These are phyloP conservation scores for Colletotrichum lini DNA, from an alignment of 2,329 filamentous ascomycete genomes.

Conservation along the genomic window DNA sequence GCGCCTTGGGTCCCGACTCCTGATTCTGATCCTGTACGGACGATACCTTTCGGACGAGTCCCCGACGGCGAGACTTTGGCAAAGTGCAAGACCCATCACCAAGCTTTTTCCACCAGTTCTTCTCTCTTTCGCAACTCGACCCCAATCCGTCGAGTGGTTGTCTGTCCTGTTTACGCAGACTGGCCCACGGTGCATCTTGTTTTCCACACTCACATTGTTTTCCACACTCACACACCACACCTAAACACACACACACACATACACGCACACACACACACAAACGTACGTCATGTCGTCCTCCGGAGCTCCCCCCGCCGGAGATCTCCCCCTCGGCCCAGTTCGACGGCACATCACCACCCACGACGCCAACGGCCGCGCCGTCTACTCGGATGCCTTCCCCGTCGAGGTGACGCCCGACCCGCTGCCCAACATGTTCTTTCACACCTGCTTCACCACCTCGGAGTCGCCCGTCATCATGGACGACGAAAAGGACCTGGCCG, in stretches of 20 bases:
- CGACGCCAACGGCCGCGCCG: constrained; percentile 47
- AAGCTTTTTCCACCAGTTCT: not conserved
- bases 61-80: not conserved
- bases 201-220: not conserved
- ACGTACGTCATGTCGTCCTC: constrained; percentile 24
- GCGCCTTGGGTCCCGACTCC: not conserved
- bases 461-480: constrained; percentile 41
- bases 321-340: constrained; percentile 37
- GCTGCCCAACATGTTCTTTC: constrained; percentile 38
- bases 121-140: not conserved
- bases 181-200: not conserved
- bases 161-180: not conserved
- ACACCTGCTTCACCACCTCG: constrained; percentile 45
- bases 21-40: not conserved
- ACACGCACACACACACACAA: no score
- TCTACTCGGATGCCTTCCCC: constrained; percentile 44
- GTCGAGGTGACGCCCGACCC: constrained; percentile 36
- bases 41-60: constrained; percentile 13
- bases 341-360: constrained; percentile 47
- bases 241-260: no score
- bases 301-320: constrained; percentile 14
- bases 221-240: no score
- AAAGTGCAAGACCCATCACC: not conserved
- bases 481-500: constrained; percentile 34
- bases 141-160: not conserved